phyloP scores from a whole-genome alignment of 495 filamentous ascomycete genomes.

The Ascodesmis nigricans region DNA sequence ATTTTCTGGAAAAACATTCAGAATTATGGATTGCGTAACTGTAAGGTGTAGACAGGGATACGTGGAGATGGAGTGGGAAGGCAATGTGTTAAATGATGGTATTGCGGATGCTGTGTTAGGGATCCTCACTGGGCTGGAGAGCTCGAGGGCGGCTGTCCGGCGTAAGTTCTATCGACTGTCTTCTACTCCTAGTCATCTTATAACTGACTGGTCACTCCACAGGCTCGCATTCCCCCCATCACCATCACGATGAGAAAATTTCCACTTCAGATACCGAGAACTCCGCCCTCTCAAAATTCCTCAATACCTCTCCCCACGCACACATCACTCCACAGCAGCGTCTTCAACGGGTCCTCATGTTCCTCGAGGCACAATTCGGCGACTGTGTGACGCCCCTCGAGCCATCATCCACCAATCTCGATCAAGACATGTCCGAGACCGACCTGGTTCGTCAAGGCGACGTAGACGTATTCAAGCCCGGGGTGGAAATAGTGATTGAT shows the following conservation, averaged over 20 bases:
- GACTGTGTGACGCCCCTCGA: slow-evolving; percentile 52
- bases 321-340: slow-evolving; percentile 48
- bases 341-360: slow-evolving; percentile 68
- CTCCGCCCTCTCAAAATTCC: slow-evolving; percentile 32
- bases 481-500: slow-evolving; percentile 68
- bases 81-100: slow-evolving; percentile 90
- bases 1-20: slow-evolving; percentile 24
- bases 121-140: slow-evolving; percentile 71
- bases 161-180: slow-evolving; percentile 32
- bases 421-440: slow-evolving; percentile 12
- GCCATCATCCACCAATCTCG: slow-evolving; percentile 22
- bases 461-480: slow-evolving; percentile 54
- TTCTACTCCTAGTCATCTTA: slow-evolving; percentile 1
- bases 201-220: slow-evolving; percentile 24
- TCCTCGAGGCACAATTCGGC: slow-evolving; percentile 93
- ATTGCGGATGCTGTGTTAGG: slow-evolving; percentile 91
- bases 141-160: slow-evolving; percentile 81
- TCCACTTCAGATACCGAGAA: slow-evolving; percentile 21
- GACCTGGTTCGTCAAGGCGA: slow-evolving; percentile 29
- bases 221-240: slow-evolving; percentile 27
- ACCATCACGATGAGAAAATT: slow-evolving; percentile 10
- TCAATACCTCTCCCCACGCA: slow-evolving; percentile 44
- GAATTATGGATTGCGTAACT: slow-evolving; percentile 72
- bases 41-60: slow-evolving; percentile 43
- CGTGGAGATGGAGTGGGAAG: slow-evolving; percentile 88